Base-by-base conservation (phyloP, 768 basidiomycete species). In the Serendipita indica region DNA sequence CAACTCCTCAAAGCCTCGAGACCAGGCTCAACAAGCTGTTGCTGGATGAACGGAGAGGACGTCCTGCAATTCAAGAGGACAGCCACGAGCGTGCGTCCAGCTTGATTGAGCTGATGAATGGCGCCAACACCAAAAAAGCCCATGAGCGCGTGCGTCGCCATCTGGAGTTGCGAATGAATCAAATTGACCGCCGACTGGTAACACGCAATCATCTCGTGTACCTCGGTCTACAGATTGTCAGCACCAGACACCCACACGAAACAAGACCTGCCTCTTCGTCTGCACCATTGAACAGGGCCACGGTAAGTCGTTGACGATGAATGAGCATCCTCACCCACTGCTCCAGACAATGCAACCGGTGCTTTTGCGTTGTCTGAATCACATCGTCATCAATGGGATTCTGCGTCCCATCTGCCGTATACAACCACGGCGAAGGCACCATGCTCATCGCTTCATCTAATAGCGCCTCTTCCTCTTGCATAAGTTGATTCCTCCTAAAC, bases 81-180 rank as follows among this genome's bases (percentile, higher is more conserved):
- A 13, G 89, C 89, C 58, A 94, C 80, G 16, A 96, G 75, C 1
- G 92, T 92, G 54, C 92, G 80, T 5, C 92, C 92, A 22, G 91
- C 91, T 67, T 93, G 90, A 2, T 91, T 93, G 60, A 94, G 74
- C 69, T 96, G 92, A 67, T 96, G 91, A 45, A 96, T 94, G 61
- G 93, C 90, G 68, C 93, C 90, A 0, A 94, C 90, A 2, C 49
- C 49, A 30, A 54, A 54, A 28, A 54, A 54, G 5, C 49, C 49
- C 49, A 54, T 54, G 32, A 54, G 49, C 4, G 22, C 49, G n/a
- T 54, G 49, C 5, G 49, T 54, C 10, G 49, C 91, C 91, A 69
- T 91, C 89, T 92, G 65, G 49, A 34, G 54, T 20, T 1, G 69
- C 69, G 66, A 73, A 18, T 54, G 49, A 33, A 54, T 54, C 4